Evolutionary conservation across 768 basidiomycete genomes (phyloP).

Genomic region (Psilocybe tampanensis): DNA sequence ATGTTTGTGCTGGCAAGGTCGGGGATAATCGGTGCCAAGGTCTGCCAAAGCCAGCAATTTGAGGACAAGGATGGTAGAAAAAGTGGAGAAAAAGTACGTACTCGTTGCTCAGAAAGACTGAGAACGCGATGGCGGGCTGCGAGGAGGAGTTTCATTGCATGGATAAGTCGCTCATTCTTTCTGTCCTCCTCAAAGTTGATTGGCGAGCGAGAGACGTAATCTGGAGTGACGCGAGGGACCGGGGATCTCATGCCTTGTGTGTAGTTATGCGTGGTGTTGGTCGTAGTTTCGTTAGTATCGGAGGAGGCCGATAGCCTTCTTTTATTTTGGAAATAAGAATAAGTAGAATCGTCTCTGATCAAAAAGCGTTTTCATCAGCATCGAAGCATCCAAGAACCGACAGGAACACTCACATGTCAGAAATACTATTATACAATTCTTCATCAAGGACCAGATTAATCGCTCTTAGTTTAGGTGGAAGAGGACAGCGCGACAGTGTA

Average conservation of each 20-base stretch:
- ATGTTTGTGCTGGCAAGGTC: constrained; percentile 49
- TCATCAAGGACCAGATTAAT: constrained; percentile 72
- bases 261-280: constrained; percentile 17
- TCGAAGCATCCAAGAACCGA: neutral
- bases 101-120: constrained; percentile 75
- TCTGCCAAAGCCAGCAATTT: constrained; percentile 35
- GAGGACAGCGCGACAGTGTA: constrained; percentile 71
- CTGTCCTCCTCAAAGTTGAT: constrained; percentile 55
- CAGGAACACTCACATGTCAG: constrained; percentile 44
- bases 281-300: constrained; percentile 33
- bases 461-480: constrained; percentile 76
- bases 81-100: constrained; percentile 31
- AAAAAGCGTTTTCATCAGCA: constrained; percentile 5
- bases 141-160: constrained; percentile 69
- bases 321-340: constrained; percentile 45
- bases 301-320: constrained; percentile 44
- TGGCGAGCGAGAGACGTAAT: constrained; percentile 23
- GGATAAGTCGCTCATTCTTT: constrained; percentile 57
- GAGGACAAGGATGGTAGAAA: neutral
- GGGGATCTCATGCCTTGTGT: constrained; percentile 18
- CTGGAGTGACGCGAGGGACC: constrained; percentile 19
- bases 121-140: constrained; percentile 73
- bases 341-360: constrained; percentile 48
- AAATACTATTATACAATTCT: constrained; percentile 52
- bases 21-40: constrained; percentile 52